phyloP scores from a whole-genome alignment of 2,329 filamentous ascomycete species.

The Plenodomus lindquistii region DNA sequence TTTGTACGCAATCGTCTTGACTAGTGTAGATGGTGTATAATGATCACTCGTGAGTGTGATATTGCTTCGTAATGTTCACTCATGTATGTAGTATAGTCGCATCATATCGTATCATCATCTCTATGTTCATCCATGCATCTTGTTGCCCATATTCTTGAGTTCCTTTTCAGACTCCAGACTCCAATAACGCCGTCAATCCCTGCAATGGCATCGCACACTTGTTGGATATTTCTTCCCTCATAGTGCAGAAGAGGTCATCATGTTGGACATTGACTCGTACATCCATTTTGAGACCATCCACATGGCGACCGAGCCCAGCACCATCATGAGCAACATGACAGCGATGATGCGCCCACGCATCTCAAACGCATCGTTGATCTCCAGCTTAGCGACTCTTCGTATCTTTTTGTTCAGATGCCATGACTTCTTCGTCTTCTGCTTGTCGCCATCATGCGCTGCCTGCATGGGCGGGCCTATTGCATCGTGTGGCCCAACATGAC shows the following conservation, averaged over 20 bases:
- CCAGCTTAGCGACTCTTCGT: slow-evolving; percentile 63
- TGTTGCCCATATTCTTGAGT: no score
- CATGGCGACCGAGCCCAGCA: slow-evolving; percentile 16
- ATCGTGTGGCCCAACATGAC: slow-evolving; percentile 27
- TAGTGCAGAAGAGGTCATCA: not conserved
- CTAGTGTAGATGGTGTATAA: no score
- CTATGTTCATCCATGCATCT: not conserved
- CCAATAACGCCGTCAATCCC: no score
- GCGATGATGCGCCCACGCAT: slow-evolving; percentile 60
- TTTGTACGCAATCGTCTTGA: no score
- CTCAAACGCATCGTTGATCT: slow-evolving; percentile 66
- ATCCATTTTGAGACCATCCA: slow-evolving; percentile 30
- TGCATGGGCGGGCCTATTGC: slow-evolving; percentile 16
- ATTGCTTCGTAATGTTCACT: no score
- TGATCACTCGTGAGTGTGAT: no score
- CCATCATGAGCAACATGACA: slow-evolving; percentile 47
- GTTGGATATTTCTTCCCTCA: not conserved
- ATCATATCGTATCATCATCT: no score
- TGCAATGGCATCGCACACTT: no score
- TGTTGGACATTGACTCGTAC: slow-evolving; percentile 1
- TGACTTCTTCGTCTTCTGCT: slow-evolving; percentile 22
- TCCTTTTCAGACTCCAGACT: no score
- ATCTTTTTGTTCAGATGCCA: slow-evolving; percentile 51
- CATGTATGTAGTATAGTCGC: no score
- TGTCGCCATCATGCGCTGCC: slow-evolving; percentile 2